Evolutionary conservation across 257 asterid species (phyloP), one percentile per base, ranked within the genome.

Genomic region (Fraxinus anomala): DNA sequence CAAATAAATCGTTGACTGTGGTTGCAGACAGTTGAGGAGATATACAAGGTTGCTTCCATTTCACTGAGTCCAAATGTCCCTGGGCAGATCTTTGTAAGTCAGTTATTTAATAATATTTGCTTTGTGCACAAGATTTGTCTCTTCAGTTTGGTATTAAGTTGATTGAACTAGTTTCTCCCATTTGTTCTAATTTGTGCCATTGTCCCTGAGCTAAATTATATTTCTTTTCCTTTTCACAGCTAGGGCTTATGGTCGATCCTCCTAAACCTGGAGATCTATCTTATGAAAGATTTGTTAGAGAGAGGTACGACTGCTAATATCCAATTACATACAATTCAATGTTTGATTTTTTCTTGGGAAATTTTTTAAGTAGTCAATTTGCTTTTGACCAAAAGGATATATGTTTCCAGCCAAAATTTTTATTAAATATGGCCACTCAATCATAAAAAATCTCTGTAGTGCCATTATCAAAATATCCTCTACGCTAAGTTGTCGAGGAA

Each of bases 1-100:
- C 17, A 44, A 40, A 13, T 54, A 19, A 56, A 61, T 73, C 19
- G 31, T 70, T 13, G 26, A 34, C 42, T 37, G 31, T 67, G 68
- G 75, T 79, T 87, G 80, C 93, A 96, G 99, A 73, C 96, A 5
- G 98, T 92, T 14, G 98, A 96, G 83, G 99, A 96, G 91, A 96
- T 96, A 76, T 96, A 94, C 92, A 96, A 96, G 89, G 97, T 96
- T 84, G 80, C 99, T 47, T 96, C 98, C 67, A 96, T 96, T 80
- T 73, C 99, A 19, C 94, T 93, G 75, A 91, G 98, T 84, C 99
- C 99, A 73, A 96, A 92, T 76, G 99, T 96, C 63, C 97, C 98
- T 56, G 99, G 91, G 70, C 99, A 96, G 89, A 92, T 96, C 82
- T 92, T 96, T 61, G 99, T 96, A 89, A 87, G 99, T 80, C 40